phyloP scores from a whole-genome alignment of 495 filamentous ascomycete genomes.

The Oleoguttula mirabilis region DNA sequence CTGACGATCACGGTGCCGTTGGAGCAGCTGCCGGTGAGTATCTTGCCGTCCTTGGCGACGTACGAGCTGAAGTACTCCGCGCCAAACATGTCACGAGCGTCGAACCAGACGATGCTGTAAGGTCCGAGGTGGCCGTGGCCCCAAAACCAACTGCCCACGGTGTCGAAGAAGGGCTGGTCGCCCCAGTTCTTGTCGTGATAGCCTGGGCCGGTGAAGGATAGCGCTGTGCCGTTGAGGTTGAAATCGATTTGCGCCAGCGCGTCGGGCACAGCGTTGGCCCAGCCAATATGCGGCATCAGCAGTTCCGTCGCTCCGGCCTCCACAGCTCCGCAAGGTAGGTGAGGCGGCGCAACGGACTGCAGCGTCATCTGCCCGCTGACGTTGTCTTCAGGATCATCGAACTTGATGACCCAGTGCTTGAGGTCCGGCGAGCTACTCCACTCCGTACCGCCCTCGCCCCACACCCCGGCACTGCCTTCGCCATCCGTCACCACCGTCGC shows the following conservation, averaged over 20 bases:
- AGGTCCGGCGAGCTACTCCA: not conserved
- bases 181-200: conserved; percentile 6
- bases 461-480: not conserved
- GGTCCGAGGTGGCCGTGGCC: not conserved
- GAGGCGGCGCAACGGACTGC: not conserved
- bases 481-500: not conserved
- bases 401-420: not conserved
- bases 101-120: conserved; percentile 6
- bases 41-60: not conserved
- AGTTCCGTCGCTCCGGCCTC: not conserved
- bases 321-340: not conserved
- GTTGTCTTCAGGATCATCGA: not conserved
- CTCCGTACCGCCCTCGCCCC: not conserved
- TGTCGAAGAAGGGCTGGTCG: not conserved
- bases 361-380: not conserved
- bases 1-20: not conserved
- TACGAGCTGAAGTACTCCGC: conserved; percentile 1
- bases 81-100: not conserved
- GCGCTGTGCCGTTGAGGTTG: not conserved
- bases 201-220: not conserved
- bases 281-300: not conserved
- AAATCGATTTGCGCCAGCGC: not conserved
- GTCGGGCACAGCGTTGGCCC: conserved; percentile 1
- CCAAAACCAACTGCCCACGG: not conserved
- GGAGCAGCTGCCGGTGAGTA: not conserved